Evolutionary conservation across 164 flowering plant genomes (phyloP), one percentile per base, ranked within the genome.

Genomic region (Pachysandra terminalis): DNA sequence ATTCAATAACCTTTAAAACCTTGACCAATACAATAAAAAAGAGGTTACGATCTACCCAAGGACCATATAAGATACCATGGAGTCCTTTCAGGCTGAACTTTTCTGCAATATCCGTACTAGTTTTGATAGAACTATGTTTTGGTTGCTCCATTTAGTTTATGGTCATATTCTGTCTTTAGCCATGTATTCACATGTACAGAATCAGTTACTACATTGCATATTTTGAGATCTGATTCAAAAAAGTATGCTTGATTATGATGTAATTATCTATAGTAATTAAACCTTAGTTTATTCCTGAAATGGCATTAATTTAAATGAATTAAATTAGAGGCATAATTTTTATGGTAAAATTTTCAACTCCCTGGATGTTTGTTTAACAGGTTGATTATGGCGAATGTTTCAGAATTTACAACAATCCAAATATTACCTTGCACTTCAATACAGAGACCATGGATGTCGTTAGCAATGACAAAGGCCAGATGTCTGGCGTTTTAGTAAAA

Each of bases 371-470:
- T 94, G 84, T 85, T 90, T 95, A 95, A 95, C 98, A 95, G 97
- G 97, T 89, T 95, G 87, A 81, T 95, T 95, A 85, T 95, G 89
- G 92, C 96, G 97, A 86, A 89, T 95, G 97, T 95, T 91, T 92
- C 99, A 95, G 99, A 95, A 93, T 95, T 80, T 71, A 72, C 86
- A 87, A 90, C 94, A 92, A 89, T 77, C 99, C 97, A 78, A 95
- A 95, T 68, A 67, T 95, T 78, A 92, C 99, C 53, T 80, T 95
- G 84, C 99, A 95, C 93, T 95, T 80, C 97, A 92, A 87, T 72
- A 86, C 99, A 51, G 97, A 90, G 80, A 67, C 88, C 7, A 79
- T 88, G 87, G 99, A 95, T 69, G 81, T 90, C 49, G 89, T 87
- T 65, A 86, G 97, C 94, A 95, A 92, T 72, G 74, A 77, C 63